Conservation (phyloP, 2,329 filamentous ascomycete species). For the Grosmannia penicillata region DNA sequence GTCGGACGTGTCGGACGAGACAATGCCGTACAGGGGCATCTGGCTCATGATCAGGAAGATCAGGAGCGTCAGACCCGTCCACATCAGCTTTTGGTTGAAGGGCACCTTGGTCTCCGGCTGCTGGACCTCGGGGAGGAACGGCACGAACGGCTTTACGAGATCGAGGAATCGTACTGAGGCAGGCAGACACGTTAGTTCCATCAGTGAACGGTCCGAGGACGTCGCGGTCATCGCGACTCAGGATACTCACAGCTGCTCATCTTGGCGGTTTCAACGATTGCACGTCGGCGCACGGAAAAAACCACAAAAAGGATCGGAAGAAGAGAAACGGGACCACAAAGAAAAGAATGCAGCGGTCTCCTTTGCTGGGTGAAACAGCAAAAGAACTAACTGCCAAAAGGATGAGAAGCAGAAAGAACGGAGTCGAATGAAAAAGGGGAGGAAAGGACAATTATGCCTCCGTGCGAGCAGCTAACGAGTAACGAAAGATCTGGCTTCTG, state of each 20-base stretch:
- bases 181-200: neutral
- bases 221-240: too few species aligned
- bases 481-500: constrained; percentile 17
- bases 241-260: constrained; percentile 23
- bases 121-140: constrained; percentile 98
- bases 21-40: constrained; percentile 98
- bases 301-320: neutral
- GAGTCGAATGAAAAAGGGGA: neutral
- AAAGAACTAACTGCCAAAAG: neutral
- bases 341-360: constrained; percentile 2
- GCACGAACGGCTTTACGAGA: constrained; percentile 98
- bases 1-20: constrained; percentile 96
- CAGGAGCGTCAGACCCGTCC: constrained; percentile 84
- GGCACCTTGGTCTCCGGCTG: constrained; percentile 96
- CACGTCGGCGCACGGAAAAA: neutral
- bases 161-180: constrained; percentile 90
- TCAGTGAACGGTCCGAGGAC: neutral
- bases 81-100: constrained; percentile 98
- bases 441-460: constrained; percentile 5
- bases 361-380: neutral
- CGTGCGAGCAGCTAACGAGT: neutral
- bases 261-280: constrained; percentile 10
- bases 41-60: constrained; percentile 99
- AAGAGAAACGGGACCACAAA: constrained; percentile 1
- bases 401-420: neutral